Evolutionary conservation across 2,329 filamentous ascomycete genomes (phyloP).

Genomic region (Septoria petroselini): DNA sequence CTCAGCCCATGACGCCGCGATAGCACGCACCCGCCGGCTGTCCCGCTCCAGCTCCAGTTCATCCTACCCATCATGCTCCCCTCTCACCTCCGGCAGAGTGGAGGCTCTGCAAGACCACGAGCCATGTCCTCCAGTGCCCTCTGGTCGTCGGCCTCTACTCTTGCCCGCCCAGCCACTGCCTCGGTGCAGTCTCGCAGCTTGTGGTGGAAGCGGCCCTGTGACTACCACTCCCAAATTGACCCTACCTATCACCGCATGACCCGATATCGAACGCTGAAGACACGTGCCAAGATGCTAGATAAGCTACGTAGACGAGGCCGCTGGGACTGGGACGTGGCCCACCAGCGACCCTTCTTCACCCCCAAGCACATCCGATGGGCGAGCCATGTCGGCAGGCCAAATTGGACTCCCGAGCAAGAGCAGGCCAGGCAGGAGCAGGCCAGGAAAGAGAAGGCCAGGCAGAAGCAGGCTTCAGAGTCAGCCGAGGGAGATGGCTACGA

Average conservation of each 20-base stretch:
- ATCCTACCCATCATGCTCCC: slow-evolving; percentile 27
- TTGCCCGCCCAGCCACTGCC: slow-evolving; percentile 17
- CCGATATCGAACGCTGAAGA: slow-evolving; percentile 33
- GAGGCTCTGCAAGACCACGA: slow-evolving; percentile 16
- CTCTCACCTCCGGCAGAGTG: slow-evolving; percentile 28
- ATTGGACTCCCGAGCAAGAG: slow-evolving; percentile 22
- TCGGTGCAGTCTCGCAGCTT: slow-evolving; percentile 25
- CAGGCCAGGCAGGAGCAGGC: slow-evolving; percentile 19
- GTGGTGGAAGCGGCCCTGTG: slow-evolving; percentile 29
- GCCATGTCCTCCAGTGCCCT: slow-evolving; percentile 20
- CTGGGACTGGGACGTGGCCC: slow-evolving; percentile 34
- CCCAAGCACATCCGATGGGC: slow-evolving; percentile 34
- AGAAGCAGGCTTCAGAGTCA: slow-evolving; percentile 18
- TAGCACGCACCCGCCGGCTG: slow-evolving; percentile 5
- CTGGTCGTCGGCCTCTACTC: slow-evolving; percentile 19
- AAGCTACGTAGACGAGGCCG: slow-evolving; percentile 32
- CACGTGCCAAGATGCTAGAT: slow-evolving; percentile 34
- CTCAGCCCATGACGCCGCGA: slow-evolving; percentile 7
- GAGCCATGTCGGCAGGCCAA: slow-evolving; percentile 29
- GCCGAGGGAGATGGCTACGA: slow-evolving; percentile 27
- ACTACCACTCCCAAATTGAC: slow-evolving; percentile 36
- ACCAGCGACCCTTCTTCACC: slow-evolving; percentile 31
- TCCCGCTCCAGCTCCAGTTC: slow-evolving; percentile 2
- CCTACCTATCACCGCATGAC: slow-evolving; percentile 34
- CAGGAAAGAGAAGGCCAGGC: slow-evolving; percentile 13